phyloP scores from a whole-genome alignment of 2,329 filamentous ascomycete genomes.

The Penicillium decumbens region DNA sequence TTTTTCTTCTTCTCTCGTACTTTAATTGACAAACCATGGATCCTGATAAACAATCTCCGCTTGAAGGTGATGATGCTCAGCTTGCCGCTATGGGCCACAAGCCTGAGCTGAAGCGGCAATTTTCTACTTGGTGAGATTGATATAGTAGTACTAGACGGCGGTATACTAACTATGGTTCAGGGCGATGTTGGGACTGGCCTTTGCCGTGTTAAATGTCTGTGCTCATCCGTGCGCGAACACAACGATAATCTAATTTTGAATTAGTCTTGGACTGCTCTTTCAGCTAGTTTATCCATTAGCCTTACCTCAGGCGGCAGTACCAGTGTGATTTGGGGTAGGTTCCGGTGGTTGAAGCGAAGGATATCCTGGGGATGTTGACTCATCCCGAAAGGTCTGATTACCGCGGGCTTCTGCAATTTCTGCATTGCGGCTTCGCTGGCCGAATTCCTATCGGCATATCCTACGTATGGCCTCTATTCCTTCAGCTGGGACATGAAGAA shows the following conservation, averaged over 20 bases:
- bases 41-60: constrained; percentile 10
- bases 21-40: neutral
- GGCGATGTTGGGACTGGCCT: constrained; percentile 58
- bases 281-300: constrained; percentile 55
- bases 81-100: constrained; percentile 48
- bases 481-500: neutral
- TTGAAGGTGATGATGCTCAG: constrained; percentile 22
- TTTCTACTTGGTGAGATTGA: constrained; percentile 45
- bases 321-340: constrained; percentile 66
- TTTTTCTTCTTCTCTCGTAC: neutral
- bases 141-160: neutral
- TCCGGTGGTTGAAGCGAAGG: neutral
- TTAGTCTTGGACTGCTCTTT: constrained; percentile 56
- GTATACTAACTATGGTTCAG: constrained; percentile 10
- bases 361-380: neutral
- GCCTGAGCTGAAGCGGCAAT: constrained; percentile 55
- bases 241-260: neutral
- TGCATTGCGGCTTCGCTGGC: constrained; percentile 64
- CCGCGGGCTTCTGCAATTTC: constrained; percentile 64
- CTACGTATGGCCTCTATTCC: constrained; percentile 32
- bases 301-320: constrained; percentile 68
- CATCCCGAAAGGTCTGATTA: constrained; percentile 41
- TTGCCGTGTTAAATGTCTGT: constrained; percentile 54
- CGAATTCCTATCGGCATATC: constrained; percentile 64
- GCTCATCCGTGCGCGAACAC: neutral